Evolutionary conservation across 805 yeast species (phyloP).

Genomic region (Saccharomyces paradoxus): DNA sequence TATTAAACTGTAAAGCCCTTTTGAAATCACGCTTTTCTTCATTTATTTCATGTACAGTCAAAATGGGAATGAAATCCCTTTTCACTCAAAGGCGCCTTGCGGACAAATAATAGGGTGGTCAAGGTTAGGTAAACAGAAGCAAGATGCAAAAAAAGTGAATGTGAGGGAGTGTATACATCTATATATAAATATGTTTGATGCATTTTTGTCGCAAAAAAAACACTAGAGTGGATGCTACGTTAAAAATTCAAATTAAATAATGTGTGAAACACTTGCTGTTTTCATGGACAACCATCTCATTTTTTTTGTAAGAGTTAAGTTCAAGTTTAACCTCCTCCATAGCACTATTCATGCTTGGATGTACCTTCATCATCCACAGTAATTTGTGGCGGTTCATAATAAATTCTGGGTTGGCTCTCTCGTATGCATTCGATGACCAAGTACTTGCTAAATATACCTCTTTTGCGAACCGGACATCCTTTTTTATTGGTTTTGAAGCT

Average conservation of each 20-base stretch:
- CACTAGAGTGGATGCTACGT: too few species aligned
- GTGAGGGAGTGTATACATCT: neutral
- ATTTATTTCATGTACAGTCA: neutral
- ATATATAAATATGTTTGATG: neutral
- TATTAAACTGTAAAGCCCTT: neutral
- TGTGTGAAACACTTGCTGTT: conserved; percentile 45
- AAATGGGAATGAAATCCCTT: neutral
- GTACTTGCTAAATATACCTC: conserved; percentile 24
- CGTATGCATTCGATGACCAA: conserved; percentile 24
- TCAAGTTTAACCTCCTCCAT: conserved; percentile 47
- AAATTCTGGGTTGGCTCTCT: conserved; percentile 21
- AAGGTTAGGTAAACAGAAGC: neutral
- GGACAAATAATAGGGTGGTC: neutral
- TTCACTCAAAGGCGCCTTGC: neutral
- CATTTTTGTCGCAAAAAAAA: too few species aligned
- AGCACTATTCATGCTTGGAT: conserved; percentile 6
- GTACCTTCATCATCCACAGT: conserved; percentile 5
- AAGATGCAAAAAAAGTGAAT: neutral
- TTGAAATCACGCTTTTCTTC: neutral
- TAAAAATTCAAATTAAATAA: conserved; percentile 34
- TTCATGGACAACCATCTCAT: conserved; percentile 63
- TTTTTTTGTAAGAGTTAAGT: conserved; percentile 53
- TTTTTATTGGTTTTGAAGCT: conserved; percentile 1
- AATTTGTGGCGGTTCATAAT: conserved; percentile 6
- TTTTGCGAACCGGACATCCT: conserved; percentile 18